A percentile compares a stretch with the other conserved stretches of the same genome.
phyloP scores from a whole-genome alignment of 805 yeast species.

The Zygosaccharomyces gambellarensis region DNA sequence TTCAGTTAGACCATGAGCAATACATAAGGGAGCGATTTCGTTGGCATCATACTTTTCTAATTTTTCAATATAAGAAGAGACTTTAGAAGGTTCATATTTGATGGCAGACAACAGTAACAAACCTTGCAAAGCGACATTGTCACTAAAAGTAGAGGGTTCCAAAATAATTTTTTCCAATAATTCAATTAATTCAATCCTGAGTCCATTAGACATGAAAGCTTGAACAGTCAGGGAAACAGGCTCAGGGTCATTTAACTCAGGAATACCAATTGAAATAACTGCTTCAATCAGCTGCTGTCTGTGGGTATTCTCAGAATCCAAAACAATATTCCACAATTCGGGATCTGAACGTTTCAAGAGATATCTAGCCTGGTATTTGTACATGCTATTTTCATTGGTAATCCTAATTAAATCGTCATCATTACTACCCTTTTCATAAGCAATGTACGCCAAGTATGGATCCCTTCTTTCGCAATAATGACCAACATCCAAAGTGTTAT shows the following conservation, averaged over 20 bases:
- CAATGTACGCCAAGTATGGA: conserved; percentile 95
- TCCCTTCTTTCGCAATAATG: conserved; percentile 98
- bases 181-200: conserved; percentile 90
- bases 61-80: conserved; percentile 76
- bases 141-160: conserved; percentile 96
- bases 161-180: conserved; percentile 90
- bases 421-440: conserved; percentile 91
- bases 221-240: conserved; percentile 90
- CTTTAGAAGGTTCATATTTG: conserved; percentile 88
- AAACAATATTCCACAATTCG: conserved; percentile 74
- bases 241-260: conserved; percentile 87
- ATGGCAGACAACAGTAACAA: conserved; percentile 89
- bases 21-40: conserved; percentile 89
- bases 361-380: conserved; percentile 98
- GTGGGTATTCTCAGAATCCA: conserved; percentile 70
- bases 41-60: conserved; percentile 86
- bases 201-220: conserved; percentile 92
- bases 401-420: conserved; percentile 85
- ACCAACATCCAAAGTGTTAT: conserved; percentile 94
- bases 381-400: conserved; percentile 97
- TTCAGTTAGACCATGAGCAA: conserved; percentile 82
- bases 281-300: conserved; percentile 91
- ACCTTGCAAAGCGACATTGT: conserved; percentile 92
- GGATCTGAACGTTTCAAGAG: conserved; percentile 83
- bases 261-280: conserved; percentile 92